These are phyloP conservation scores for Didymella exigua DNA, from an alignment of 2,329 filamentous ascomycete genomes.

Conservation along the genomic window DNA sequence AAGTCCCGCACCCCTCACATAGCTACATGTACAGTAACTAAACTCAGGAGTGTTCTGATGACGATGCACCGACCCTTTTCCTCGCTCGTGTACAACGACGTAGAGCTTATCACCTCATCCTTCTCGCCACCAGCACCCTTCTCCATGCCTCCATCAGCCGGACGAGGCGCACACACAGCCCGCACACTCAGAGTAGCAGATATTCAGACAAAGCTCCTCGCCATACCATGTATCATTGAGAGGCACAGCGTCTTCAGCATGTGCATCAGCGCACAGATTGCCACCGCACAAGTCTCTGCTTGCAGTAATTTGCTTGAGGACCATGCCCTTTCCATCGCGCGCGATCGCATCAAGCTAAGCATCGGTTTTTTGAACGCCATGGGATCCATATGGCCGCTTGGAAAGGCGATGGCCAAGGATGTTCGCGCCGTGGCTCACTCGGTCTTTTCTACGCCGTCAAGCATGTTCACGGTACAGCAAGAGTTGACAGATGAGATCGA, in stretches of 20 bases:
- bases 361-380: conserved; percentile 74
- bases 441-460: conserved; percentile 53
- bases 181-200: conserved; percentile 80
- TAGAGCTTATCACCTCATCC: conserved; percentile 54
- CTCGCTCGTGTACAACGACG: conserved; percentile 37
- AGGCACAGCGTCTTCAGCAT: conserved; percentile 62
- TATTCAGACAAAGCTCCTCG: conserved; percentile 75
- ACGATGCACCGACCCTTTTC: conserved; percentile 52
- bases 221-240: conserved; percentile 72
- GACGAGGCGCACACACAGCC: conserved; percentile 67
- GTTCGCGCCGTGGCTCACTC: conserved; percentile 76
- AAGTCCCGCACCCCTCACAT: conserved; percentile 10
- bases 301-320: conserved; percentile 59
- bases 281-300: conserved; percentile 60
- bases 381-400: conserved; percentile 72
- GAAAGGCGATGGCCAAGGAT: conserved; percentile 71
- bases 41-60: conserved; percentile 30
- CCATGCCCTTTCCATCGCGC: conserved; percentile 67
- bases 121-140: conserved; percentile 62
- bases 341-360: conserved; percentile 77
- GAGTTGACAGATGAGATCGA: conserved; percentile 29
- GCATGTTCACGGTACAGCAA: conserved; percentile 12
- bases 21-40: conserved; percentile 3
- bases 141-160: conserved; percentile 53
- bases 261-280: conserved; percentile 37